These are phyloP conservation scores for Amauroascus verrucosus DNA, from an alignment of 2,329 filamentous ascomycete species.

Conservation along the genomic window DNA sequence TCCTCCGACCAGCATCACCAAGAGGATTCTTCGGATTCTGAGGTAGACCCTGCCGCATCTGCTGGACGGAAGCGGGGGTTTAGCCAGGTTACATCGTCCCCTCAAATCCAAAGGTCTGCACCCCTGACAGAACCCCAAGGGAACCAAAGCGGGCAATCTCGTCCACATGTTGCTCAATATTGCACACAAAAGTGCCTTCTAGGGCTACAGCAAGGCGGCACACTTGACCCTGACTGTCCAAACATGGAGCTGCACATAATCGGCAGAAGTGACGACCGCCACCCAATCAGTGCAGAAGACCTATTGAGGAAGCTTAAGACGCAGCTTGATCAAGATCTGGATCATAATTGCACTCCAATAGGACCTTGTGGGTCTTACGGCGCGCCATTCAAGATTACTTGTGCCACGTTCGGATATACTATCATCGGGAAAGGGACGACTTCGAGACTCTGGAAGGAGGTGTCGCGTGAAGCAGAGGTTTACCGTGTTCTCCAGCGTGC, in stretches of 20 bases:
- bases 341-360: constrained; percentile 23
- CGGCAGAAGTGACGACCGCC: constrained; percentile 12
- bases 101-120: constrained; percentile 13
- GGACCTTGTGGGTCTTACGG: constrained; percentile 22
- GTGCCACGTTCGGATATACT: constrained; percentile 20
- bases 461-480: constrained; percentile 21
- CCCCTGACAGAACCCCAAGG: constrained; percentile 2
- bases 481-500: constrained; percentile 20
- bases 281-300: constrained; percentile 16
- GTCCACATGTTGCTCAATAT: constrained; percentile 18
- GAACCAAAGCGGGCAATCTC: constrained; percentile 7
- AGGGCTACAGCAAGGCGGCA: constrained; percentile 18
- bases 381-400: constrained; percentile 25
- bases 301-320: constrained; percentile 20
- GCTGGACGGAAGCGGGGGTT: constrained; percentile 19
- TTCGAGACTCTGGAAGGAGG: constrained; percentile 19
- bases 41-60: constrained; percentile 15
- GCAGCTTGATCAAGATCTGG: constrained; percentile 23
- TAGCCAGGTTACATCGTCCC: constrained; percentile 22
- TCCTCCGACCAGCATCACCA: too few relatives aligned
- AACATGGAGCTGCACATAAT: constrained; percentile 20
- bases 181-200: constrained; percentile 25
- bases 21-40: background rate
- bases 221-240: constrained; percentile 21
- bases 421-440: constrained; percentile 27